A percentile compares a stretch with the other conserved stretches of the same genome.
Conservation (phyloP, 805 yeast genomes). For the Schwanniomyces polymorphus region DNA sequence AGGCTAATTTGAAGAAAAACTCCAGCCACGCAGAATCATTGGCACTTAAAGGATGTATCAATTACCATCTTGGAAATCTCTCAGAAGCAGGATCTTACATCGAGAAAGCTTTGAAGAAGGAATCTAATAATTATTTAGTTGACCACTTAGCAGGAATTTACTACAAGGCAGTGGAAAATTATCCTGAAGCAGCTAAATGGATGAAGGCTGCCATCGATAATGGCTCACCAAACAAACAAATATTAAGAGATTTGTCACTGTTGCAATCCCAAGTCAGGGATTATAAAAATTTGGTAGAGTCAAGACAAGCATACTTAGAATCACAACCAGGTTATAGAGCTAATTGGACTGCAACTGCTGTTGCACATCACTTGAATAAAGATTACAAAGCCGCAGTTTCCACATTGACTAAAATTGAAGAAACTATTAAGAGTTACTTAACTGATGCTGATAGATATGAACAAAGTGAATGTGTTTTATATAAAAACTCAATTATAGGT, state of each 20-base stretch:
- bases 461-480: slow-evolving; percentile 76
- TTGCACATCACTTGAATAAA: slow-evolving; percentile 76
- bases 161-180: slow-evolving; percentile 68
- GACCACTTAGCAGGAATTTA: slow-evolving; percentile 86
- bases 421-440: slow-evolving; percentile 64
- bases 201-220: slow-evolving; percentile 71
- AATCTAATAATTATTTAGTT: slow-evolving; percentile 64
- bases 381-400: slow-evolving; percentile 69
- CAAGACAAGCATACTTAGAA: slow-evolving; percentile 70
- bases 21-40: slow-evolving; percentile 76
- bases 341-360: slow-evolving; percentile 86
- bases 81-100: slow-evolving; percentile 66
- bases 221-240: slow-evolving; percentile 75
- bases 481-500: slow-evolving; percentile 65
- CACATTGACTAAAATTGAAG: slow-evolving; percentile 75
- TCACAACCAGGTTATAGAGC: slow-evolving; percentile 80
- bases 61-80: slow-evolving; percentile 56
- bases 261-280: slow-evolving; percentile 82
- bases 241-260: slow-evolving; percentile 78
- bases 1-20: slow-evolving; percentile 72
- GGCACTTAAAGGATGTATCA: slow-evolving; percentile 79
- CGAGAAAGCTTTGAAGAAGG: slow-evolving; percentile 58
- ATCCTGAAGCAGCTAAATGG: slow-evolving; percentile 76
- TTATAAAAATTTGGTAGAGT: slow-evolving; percentile 56
- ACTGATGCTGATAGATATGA: slow-evolving; percentile 70